Evolutionary conservation across 1,139 yeast species (phyloP).

Genomic region (Lodderomyces orthopsilosis): DNA sequence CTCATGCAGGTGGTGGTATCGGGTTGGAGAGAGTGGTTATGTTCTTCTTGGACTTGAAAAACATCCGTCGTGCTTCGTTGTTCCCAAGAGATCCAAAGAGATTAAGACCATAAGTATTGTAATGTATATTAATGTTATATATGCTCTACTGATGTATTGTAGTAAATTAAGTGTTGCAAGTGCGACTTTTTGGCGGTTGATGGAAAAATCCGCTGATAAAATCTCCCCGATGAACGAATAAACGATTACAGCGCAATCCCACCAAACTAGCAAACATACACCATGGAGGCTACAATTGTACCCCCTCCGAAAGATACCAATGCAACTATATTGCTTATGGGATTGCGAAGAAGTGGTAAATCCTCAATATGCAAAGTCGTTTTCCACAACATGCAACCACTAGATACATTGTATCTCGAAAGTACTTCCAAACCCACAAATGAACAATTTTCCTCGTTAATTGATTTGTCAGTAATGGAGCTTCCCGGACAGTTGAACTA

Average conservation of each 20-base stretch:
- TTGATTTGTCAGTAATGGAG: slow-evolving; percentile 91
- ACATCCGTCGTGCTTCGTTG: slow-evolving; percentile 93
- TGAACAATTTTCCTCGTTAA: slow-evolving; percentile 72
- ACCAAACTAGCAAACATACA: background rate
- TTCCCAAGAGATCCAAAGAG: slow-evolving; percentile 99
- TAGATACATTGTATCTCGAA: slow-evolving; percentile 87
- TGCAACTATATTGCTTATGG: slow-evolving; percentile 82
- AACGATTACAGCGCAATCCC: background rate
- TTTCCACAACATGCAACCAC: slow-evolving; percentile 94
- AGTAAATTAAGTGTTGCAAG: background rate
- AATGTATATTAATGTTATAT: background rate
- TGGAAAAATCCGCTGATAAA: slow-evolving; percentile 1
- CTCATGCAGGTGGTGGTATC: slow-evolving; percentile 99
- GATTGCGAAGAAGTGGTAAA: slow-evolving; percentile 77
- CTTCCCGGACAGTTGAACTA: slow-evolving; percentile 91
- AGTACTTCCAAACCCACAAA: slow-evolving; percentile 87
- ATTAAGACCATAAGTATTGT: slow-evolving; percentile 67
- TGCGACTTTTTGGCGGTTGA: background rate
- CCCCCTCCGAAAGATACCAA: slow-evolving; percentile 45
- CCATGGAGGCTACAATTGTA: slow-evolving; percentile 30
- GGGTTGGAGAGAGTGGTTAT: slow-evolving; percentile 98
- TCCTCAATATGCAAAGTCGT: slow-evolving; percentile 93
- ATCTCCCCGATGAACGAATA: background rate
- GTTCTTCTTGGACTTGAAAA: slow-evolving; percentile 95
- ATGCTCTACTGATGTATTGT: background rate